Evolutionary conservation across 495 filamentous ascomycete species (phyloP).

Genomic region (Filosporella fistucella): DNA sequence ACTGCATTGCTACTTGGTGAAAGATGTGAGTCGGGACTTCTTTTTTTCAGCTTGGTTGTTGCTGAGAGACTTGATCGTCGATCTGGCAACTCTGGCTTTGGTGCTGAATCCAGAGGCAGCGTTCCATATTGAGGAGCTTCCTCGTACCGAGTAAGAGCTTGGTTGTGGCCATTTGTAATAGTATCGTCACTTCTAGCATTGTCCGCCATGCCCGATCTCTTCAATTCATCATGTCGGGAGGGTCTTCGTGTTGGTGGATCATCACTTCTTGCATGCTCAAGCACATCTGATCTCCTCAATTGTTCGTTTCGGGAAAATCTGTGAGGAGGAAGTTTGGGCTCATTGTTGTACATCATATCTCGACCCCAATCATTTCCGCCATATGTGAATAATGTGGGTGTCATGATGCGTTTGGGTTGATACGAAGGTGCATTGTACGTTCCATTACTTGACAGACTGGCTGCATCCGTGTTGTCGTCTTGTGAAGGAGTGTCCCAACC

Average conservation of each 20-base stretch:
- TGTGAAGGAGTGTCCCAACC: slow-evolving; percentile 26
- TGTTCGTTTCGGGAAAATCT: slow-evolving; percentile 2
- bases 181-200: too few species aligned
- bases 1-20: neutral
- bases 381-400: slow-evolving; percentile 22
- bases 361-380: slow-evolving; percentile 14
- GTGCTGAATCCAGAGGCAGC: slow-evolving; percentile 3
- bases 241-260: too few species aligned
- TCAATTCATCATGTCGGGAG: too few species aligned
- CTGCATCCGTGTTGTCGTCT: slow-evolving; percentile 14
- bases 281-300: slow-evolving; percentile 14
- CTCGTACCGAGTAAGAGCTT: neutral
- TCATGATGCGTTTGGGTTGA: slow-evolving; percentile 3
- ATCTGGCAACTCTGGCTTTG: slow-evolving; percentile 12
- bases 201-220: neutral
- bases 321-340: slow-evolving; percentile 9
- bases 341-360: slow-evolving; percentile 22
- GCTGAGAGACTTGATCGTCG: slow-evolving; percentile 21
- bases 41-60: slow-evolving; percentile 11
- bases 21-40: neutral
- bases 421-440: slow-evolving; percentile 1
- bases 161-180: too few species aligned
- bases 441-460: slow-evolving; percentile 5
- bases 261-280: slow-evolving; percentile 13
- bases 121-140: slow-evolving; percentile 1